Evolutionary conservation across 1,284 basidiomycete genomes (phyloP).

Genomic region (Crucibulum cyathiforme): DNA sequence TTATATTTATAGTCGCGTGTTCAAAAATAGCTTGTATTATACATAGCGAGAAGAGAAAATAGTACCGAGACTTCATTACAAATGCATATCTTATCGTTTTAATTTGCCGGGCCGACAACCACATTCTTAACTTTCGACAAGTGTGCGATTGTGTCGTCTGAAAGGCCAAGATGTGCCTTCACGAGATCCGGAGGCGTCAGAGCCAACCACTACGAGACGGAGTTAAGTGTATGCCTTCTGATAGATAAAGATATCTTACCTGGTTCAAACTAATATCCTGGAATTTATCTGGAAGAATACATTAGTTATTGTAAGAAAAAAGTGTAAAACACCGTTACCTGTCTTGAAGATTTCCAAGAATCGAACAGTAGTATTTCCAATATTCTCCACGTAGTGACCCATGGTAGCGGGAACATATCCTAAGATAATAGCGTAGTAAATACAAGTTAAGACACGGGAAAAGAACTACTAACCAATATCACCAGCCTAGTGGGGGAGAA

Average conservation of each 20-base stretch:
- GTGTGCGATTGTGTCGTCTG: constrained; percentile 48
- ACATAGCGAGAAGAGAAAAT: no score
- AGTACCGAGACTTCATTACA: background rate
- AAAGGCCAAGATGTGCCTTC: constrained; percentile 57
- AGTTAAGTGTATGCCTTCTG: background rate
- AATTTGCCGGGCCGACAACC: constrained; percentile 4
- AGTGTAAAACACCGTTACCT: constrained; percentile 31
- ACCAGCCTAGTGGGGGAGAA: constrained; percentile 45
- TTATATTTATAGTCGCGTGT: no score
- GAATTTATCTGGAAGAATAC: background rate
- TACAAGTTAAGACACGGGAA: background rate
- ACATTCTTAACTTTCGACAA: constrained; percentile 36
- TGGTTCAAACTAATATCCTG: constrained; percentile 7
- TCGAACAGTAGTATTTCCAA: constrained; percentile 62
- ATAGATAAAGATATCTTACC: background rate
- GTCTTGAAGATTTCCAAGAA: constrained; percentile 71
- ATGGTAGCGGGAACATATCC: constrained; percentile 56
- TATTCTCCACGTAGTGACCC: constrained; percentile 75
- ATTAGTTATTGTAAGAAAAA: background rate
- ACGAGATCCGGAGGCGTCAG: constrained; percentile 59
- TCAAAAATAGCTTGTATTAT: no score
- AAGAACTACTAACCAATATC: constrained; percentile 49
- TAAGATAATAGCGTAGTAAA: background rate
- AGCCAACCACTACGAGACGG: constrained; percentile 57
- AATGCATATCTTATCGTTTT: background rate